Base-by-base conservation (phyloP, 2,329 filamentous ascomycete species). In the Metarhizium rileyi region DNA sequence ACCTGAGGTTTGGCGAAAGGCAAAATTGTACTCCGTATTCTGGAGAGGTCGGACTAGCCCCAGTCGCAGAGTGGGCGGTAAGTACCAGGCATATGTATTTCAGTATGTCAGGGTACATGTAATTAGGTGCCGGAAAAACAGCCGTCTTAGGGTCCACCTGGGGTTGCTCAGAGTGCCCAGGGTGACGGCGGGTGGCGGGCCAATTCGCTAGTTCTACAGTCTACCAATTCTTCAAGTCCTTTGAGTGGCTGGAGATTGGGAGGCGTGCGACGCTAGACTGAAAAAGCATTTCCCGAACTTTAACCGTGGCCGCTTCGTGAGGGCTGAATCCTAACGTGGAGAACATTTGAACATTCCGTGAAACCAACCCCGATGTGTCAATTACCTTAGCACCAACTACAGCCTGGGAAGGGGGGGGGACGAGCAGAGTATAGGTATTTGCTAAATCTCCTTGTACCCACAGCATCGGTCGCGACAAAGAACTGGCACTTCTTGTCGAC, bases 321-420 rank as follows among this genome's bases (percentile, higher is more conserved):
- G 64, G 63, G 63, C 63, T 66, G 60, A 56, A 64, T 61, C 63
- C 62, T 62, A 66, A 62, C 52, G 52, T 55, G 51, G 49, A 42
- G 44, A 43, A 22, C 16, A 33, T 30, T 20, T 22, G 12, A 20
- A 40, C 26, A 28, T 40, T 30, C 8, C 4, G 22, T 33, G 20
- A 40, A 46, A 10, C 16, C 42, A 44, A 30, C n/a, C n/a, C n/a
- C n/a, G n/a, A n/a, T n/a, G n/a, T n/a, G n/a, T n/a, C n/a, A n/a
- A n/a, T n/a, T n/a, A n/a, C n/a, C n/a, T n/a, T n/a, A n/a, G n/a
- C n/a, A n/a, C n/a, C n/a, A n/a, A n/a, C n/a, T n/a, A n/a, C n/a
- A n/a, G n/a, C n/a, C n/a, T n/a, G n/a, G n/a, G n/a, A n/a, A n/a
- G n/a, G n/a, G n/a, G n/a, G n/a, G n/a, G n/a, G n/a, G n/a, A n/a